Evolutionary conservation across 1,284 basidiomycete genomes (phyloP).

Genomic region (Sporisorium reilianum): DNA sequence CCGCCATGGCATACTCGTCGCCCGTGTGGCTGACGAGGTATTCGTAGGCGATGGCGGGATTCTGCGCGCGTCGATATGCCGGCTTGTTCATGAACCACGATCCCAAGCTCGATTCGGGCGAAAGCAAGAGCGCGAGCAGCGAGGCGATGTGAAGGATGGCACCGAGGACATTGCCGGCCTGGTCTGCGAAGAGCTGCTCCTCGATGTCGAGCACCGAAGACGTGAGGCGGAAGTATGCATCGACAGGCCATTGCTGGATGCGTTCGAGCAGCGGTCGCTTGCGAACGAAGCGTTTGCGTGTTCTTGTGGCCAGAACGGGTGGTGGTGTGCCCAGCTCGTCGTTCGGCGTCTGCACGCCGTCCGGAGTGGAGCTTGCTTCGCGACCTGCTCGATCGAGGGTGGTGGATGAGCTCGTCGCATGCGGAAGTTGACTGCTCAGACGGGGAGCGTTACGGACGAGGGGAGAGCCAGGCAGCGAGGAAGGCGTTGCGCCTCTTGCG

Average conservation of each 20-base stretch:
- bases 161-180: constrained; percentile 48
- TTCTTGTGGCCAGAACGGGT: neutral
- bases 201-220: constrained; percentile 39
- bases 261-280: constrained; percentile 33
- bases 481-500: constrained; percentile 20
- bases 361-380: neutral
- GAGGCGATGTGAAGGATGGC: constrained; percentile 35
- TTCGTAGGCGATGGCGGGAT: constrained; percentile 49
- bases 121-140: constrained; percentile 41
- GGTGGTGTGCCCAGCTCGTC: constrained; percentile 5
- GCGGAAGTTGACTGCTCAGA: constrained; percentile 5
- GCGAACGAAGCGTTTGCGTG: constrained; percentile 38
- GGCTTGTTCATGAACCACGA: constrained; percentile 48
- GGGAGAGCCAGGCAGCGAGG: constrained; percentile 23
- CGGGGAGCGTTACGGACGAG: constrained; percentile 18
- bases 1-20: constrained; percentile 50
- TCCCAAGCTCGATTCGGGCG: constrained; percentile 43
- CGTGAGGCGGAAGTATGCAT: constrained; percentile 30
- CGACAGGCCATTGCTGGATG: constrained; percentile 43
- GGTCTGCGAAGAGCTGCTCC: constrained; percentile 43
- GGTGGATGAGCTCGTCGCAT: constrained; percentile 10
- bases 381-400: neutral
- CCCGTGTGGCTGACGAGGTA: constrained; percentile 43
- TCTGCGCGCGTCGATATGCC: constrained; percentile 36
- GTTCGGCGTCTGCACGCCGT: neutral